Evolutionary conservation across 371 early-diverging fungal species (phyloP).

Genomic region (Coemansia sp.): DNA sequence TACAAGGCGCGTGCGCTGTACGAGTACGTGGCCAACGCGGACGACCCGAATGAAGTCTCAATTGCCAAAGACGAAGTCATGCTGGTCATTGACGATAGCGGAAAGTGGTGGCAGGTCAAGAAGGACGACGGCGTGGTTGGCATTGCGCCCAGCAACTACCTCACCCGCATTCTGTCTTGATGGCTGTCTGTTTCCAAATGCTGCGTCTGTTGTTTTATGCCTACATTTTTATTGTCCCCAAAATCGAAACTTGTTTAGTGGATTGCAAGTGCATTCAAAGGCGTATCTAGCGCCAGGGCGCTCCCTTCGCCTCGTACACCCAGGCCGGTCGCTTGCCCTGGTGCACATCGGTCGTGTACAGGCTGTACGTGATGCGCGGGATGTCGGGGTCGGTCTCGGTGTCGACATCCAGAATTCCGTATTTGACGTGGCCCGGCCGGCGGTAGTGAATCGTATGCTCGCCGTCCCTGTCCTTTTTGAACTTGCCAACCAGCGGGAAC

Average conservation of each 20-base stretch:
- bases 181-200: neutral
- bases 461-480: constrained; percentile 23
- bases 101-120: constrained; percentile 96
- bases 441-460: constrained; percentile 49
- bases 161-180: constrained; percentile 32
- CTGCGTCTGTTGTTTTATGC: constrained; percentile 1
- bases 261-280: neutral
- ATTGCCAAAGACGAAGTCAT: constrained; percentile 86
- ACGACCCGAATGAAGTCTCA: constrained; percentile 90
- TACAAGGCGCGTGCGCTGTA: constrained; percentile 65
- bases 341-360: constrained; percentile 45
- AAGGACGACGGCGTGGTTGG: constrained; percentile 79
- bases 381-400: constrained; percentile 31
- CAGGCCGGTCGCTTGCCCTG: constrained; percentile 38
- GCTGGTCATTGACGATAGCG: constrained; percentile 85
- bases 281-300: constrained; percentile 30
- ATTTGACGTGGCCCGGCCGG: constrained; percentile 50
- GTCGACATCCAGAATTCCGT: constrained; percentile 51
- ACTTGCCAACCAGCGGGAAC: constrained; percentile 47
- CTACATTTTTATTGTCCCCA: neutral
- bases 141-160: constrained; percentile 92
- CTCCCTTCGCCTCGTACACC: constrained; percentile 42
- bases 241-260: neutral
- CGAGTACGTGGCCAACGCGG: constrained; percentile 75
- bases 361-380: constrained; percentile 44